These are phyloP conservation scores for Cercospora nicotianae DNA, from an alignment of 2,329 filamentous ascomycete species.

Conservation along the genomic window DNA sequence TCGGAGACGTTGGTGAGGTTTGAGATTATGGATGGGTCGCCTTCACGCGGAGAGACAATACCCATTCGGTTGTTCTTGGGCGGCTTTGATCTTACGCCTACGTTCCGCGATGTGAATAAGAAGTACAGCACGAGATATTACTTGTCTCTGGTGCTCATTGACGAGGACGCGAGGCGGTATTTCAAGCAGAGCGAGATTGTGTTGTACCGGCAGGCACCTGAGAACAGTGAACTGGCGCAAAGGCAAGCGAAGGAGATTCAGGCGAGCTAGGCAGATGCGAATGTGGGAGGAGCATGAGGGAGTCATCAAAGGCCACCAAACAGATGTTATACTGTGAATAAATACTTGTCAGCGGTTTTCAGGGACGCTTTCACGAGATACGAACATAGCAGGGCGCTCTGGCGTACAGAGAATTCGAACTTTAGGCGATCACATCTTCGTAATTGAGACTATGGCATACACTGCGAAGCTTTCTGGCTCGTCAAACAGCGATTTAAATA, in stretches of 20 bases:
- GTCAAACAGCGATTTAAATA: neutral
- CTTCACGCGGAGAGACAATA: conserved; percentile 89
- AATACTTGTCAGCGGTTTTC: neutral
- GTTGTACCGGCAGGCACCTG: conserved; percentile 75
- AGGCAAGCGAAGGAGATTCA: conserved; percentile 49
- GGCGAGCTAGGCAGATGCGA: conserved; percentile 37
- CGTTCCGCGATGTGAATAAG: conserved; percentile 99
- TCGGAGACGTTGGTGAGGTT: conserved; percentile 97
- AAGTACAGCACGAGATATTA: conserved; percentile 99
- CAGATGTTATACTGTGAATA: neutral
- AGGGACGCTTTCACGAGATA: neutral
- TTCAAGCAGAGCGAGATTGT: conserved; percentile 99
- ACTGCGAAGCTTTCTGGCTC: neutral
- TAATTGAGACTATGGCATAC: neutral
- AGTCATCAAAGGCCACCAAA: neutral
- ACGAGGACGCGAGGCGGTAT: conserved; percentile 84
- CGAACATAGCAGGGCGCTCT: neutral
- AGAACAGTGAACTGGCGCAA: conserved; percentile 50
- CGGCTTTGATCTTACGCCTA: conserved; percentile 95
- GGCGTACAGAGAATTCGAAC: neutral
- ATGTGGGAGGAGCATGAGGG: conserved; percentile 20
- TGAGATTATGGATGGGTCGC: conserved; percentile 99
- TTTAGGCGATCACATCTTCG: neutral
- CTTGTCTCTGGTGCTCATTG: conserved; percentile 72
- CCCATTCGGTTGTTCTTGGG: conserved; percentile 95